Percentiles rank a stretch among this genome's conserved stretches.
These are phyloP conservation scores for Hordeum marinum DNA, from an alignment of 176 grass and related monocot species.

Conservation along the genomic window DNA sequence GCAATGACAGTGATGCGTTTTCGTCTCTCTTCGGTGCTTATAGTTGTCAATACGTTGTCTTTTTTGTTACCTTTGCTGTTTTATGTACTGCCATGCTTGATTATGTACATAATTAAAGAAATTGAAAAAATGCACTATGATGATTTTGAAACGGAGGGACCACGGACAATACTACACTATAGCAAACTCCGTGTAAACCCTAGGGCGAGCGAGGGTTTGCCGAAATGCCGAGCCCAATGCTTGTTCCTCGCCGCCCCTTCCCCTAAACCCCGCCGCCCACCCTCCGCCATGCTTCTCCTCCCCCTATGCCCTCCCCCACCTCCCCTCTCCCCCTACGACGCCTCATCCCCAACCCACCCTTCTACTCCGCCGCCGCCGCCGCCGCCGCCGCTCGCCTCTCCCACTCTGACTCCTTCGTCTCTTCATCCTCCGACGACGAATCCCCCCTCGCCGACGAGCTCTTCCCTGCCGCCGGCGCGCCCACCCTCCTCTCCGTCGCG, in stretches of 20 bases:
- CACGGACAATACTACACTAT: too few relatives aligned
- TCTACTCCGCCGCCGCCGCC: constrained; percentile 10
- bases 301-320: constrained; percentile 44
- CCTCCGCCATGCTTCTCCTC: constrained; percentile 41
- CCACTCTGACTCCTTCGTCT: not conserved
- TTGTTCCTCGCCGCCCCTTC: not conserved
- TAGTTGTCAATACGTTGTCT: too few relatives aligned
- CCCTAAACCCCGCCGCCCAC: constrained; percentile 30
- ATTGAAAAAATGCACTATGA: not conserved
- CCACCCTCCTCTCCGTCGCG: constrained; percentile 55
- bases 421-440: constrained; percentile 22
- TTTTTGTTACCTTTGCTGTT: too few relatives aligned
- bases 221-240: not conserved
- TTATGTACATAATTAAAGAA: too few relatives aligned
- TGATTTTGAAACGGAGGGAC: too few relatives aligned
- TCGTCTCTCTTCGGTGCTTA: too few relatives aligned
- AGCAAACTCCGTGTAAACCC: constrained; percentile 14
- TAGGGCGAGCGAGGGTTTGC: not conserved
- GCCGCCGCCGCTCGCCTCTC: not conserved
- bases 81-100: too few relatives aligned
- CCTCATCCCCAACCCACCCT: not conserved
- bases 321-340: constrained; percentile 17
- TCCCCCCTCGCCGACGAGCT: constrained; percentile 48
- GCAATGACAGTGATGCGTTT: too few relatives aligned
- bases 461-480: constrained; percentile 39